Evolutionary conservation across 2,329 filamentous ascomycete genomes (phyloP).

Genomic region (Beauveria caledonica): DNA sequence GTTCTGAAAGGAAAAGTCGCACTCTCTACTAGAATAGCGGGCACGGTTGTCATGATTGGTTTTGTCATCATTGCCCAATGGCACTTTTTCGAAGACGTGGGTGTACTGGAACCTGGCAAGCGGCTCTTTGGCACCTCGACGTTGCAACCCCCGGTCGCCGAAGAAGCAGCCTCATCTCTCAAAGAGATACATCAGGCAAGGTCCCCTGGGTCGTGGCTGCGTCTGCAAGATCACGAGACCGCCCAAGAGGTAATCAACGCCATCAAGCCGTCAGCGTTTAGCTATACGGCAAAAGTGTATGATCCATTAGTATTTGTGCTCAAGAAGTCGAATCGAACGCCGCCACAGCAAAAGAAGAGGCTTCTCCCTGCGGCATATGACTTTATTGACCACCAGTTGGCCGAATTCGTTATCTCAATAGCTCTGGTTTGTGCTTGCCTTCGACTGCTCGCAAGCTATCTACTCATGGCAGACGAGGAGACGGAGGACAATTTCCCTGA

Average conservation of each 20-base stretch:
- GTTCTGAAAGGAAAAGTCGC: slow-evolving; percentile 57
- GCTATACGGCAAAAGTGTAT: slow-evolving; percentile 66
- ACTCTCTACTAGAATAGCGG: slow-evolving; percentile 65
- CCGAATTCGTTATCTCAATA: slow-evolving; percentile 53
- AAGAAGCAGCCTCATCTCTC: slow-evolving; percentile 29
- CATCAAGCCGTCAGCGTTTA: slow-evolving; percentile 62
- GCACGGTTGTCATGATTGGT: slow-evolving; percentile 62
- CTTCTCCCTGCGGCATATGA: slow-evolving; percentile 46
- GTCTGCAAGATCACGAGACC: slow-evolving; percentile 70
- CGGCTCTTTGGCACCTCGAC: slow-evolving; percentile 17
- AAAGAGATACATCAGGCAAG: slow-evolving; percentile 64
- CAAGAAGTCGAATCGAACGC: slow-evolving; percentile 58
- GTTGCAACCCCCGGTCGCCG: background rate
- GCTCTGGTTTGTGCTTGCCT: slow-evolving; percentile 56
- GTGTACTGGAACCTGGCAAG: slow-evolving; percentile 25
- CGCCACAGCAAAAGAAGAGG: slow-evolving; percentile 32
- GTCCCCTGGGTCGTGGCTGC: slow-evolving; percentile 69
- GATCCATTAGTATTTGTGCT: slow-evolving; percentile 67
- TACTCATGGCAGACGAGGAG: slow-evolving; percentile 58
- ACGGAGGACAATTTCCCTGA: slow-evolving; percentile 38
- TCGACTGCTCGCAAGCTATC: slow-evolving; percentile 63
- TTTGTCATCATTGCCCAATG: slow-evolving; percentile 68
- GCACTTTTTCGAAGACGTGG: slow-evolving; percentile 63
- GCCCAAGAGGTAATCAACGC: slow-evolving; percentile 69
- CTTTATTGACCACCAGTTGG: slow-evolving; percentile 52